Base-by-base conservation (phyloP, 2,329 filamentous ascomycete genomes). In the Emydomyces testavorans region DNA sequence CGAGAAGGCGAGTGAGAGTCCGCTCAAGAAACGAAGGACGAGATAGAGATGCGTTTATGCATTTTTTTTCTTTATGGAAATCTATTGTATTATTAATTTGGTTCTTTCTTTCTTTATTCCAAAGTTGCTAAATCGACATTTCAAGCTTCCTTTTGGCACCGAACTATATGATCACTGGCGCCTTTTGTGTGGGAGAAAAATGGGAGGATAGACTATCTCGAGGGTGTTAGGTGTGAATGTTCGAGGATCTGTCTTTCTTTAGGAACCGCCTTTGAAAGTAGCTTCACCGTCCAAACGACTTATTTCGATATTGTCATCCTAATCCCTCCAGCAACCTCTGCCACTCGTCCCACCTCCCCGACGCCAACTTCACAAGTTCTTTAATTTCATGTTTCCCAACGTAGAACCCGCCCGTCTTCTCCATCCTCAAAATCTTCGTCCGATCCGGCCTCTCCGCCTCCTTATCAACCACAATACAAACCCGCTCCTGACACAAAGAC, bases 381-480 rank as follows among this genome's bases (percentile, higher is more conserved):
- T 67, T 75, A 62, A 89, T 71, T 50, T 80, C 68, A 50, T 78
- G 73, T 20, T 73, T 76, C 6, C 80, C 83, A 31, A 92, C 69
- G 6, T 79, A 71, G 7, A 77, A 77, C 5, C 90, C 92, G 8
- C 92, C 92, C 54, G 75, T 79, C 72, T 94, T 96, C 58, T 92
- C 86, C 52, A 96, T 74, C 42, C 76, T 78, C 54, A 86, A 57
- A 15, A 94, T 71, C 28, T 63, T 62, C 10, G 60, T 59, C 57
- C 73, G 75, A 2, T 72, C 74, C 42, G 71, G 67, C 1, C 70
- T 75, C n/a, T 51, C 61, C 58, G 54, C 52, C 29, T 60, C 54
- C 48, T 59, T 61, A 61, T 90, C 83, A n/a, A 94, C 78, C 41
- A 92, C 80, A 28, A 94, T 70, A 2, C 82, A 89, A n/a, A 92